phyloP scores from a whole-genome alignment of 2,329 filamentous ascomycete species.

The Colletotrichum tabaci region DNA sequence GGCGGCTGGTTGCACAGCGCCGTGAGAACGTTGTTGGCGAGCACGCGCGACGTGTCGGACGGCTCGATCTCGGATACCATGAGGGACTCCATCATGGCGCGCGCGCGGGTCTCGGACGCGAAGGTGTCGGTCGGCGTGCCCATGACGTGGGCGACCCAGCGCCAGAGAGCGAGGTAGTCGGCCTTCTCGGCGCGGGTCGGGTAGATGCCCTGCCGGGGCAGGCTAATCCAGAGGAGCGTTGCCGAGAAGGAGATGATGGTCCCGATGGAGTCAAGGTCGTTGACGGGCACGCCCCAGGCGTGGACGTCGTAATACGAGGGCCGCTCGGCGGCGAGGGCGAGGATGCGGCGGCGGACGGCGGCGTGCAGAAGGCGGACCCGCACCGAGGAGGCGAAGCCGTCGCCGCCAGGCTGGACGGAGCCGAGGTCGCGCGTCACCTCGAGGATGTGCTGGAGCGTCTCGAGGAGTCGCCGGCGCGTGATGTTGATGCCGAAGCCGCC shows the following conservation, averaged over 20 bases:
- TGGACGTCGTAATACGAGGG: slow-evolving; percentile 74
- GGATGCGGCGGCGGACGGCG: slow-evolving; percentile 73
- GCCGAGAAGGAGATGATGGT: slow-evolving; percentile 81
- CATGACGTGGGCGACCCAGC: slow-evolving; percentile 80
- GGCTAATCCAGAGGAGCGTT: slow-evolving; percentile 75
- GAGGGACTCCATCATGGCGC: slow-evolving; percentile 77
- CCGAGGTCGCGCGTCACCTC: slow-evolving; percentile 77
- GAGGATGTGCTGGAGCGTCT: slow-evolving; percentile 83
- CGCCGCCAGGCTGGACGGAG: slow-evolving; percentile 77
- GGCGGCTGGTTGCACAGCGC: slow-evolving; percentile 77
- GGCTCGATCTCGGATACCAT: slow-evolving; percentile 77
- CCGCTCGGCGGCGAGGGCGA: slow-evolving; percentile 66
- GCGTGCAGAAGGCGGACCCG: slow-evolving; percentile 77
- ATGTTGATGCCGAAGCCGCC: slow-evolving; percentile 81
- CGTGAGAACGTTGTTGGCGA: slow-evolving; percentile 83
- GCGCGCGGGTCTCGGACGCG: slow-evolving; percentile 68
- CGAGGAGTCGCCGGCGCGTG: slow-evolving; percentile 73
- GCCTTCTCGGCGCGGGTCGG: slow-evolving; percentile 72
- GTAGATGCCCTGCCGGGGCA: slow-evolving; percentile 81
- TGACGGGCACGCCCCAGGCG: slow-evolving; percentile 76
- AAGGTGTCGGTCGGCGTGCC: slow-evolving; percentile 77
- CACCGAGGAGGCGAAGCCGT: slow-evolving; percentile 72
- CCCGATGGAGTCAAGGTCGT: slow-evolving; percentile 80
- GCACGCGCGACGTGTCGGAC: slow-evolving; percentile 71
- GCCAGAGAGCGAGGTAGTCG: slow-evolving; percentile 84